A percentile compares a stretch with the other conserved stretches of the same genome.
These are phyloP conservation scores for Sporothrix pseudoabietina DNA, from an alignment of 2,329 filamentous ascomycete genomes.

Conservation along the genomic window DNA sequence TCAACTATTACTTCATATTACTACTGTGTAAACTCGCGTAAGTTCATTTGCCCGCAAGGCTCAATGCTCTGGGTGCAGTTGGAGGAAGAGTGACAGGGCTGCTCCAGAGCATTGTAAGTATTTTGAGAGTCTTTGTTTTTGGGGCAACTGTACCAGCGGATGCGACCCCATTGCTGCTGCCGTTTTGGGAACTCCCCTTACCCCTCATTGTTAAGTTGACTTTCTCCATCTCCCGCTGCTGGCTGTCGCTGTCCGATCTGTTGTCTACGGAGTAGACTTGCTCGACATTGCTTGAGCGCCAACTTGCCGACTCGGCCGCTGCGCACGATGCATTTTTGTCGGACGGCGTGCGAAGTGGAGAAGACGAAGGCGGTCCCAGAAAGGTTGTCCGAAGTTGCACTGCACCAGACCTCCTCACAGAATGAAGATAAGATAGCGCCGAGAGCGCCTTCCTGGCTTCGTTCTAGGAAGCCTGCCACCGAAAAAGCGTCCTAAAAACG, in stretches of 20 bases:
- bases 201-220: slow-evolving; percentile 1
- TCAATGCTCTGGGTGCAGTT: neutral
- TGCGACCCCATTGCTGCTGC: neutral
- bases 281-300: neutral
- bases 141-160: slow-evolving; percentile 1
- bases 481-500: neutral
- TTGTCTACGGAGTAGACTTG: too few relatives aligned
- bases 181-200: neutral
- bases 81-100: neutral
- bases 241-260: neutral
- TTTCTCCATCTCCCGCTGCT: slow-evolving; percentile 12
- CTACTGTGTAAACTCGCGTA: neutral
- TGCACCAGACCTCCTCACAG: neutral
- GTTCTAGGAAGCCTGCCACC: slow-evolving; percentile 15
- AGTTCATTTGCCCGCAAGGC: neutral
- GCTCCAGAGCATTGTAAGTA: neutral
- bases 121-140: neutral
- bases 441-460: neutral
- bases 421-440: neutral
- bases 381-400: neutral
- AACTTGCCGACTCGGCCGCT: slow-evolving; percentile 8
- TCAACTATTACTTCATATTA: neutral
- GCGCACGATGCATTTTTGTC: slow-evolving; percentile 5
- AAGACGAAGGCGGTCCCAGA: neutral
- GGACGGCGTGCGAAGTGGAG: neutral